Conservation (phyloP, 345 rosid species). For the Rhizophora mangle region DNA sequence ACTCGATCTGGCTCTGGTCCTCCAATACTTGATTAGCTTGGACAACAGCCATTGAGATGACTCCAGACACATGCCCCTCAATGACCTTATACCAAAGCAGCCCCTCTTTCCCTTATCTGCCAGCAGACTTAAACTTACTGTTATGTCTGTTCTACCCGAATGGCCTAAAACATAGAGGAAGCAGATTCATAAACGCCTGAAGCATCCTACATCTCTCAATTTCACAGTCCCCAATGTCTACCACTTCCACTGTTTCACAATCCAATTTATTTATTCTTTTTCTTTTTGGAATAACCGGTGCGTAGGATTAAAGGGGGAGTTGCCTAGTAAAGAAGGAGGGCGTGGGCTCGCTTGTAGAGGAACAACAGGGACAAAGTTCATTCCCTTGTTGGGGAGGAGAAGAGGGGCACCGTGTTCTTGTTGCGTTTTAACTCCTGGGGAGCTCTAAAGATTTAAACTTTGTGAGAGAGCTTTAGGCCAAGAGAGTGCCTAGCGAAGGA, state of each 20-base stretch:
- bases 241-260: conserved; percentile 3
- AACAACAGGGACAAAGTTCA: conserved; percentile 33
- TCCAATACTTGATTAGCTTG: conserved; percentile 88
- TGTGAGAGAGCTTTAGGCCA: too few species aligned
- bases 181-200: conserved; percentile 81
- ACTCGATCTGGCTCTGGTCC: conserved; percentile 89
- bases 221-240: conserved; percentile 18
- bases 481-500: too few species aligned
- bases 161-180: conserved; percentile 77
- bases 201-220: conserved; percentile 88
- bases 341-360: conserved; percentile 67
- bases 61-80: conserved; percentile 63
- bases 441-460: too few species aligned
- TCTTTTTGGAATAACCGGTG: conserved; percentile 12
- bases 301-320: conserved; percentile 12
- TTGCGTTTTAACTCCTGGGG: conserved; percentile 18
- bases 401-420: background rate
- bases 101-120: conserved; percentile 68
- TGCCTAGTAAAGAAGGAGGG: conserved; percentile 27
- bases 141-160: conserved; percentile 42
- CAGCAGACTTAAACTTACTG: conserved; percentile 7
- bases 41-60: conserved; percentile 85
- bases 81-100: conserved; percentile 76
- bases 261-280: background rate
- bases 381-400: conserved; percentile 1